Percentiles rank a stretch among this genome's conserved stretches.
phyloP scores from a whole-genome alignment of 305 asterid species.

The Fraxinus xanthoxyloides region DNA sequence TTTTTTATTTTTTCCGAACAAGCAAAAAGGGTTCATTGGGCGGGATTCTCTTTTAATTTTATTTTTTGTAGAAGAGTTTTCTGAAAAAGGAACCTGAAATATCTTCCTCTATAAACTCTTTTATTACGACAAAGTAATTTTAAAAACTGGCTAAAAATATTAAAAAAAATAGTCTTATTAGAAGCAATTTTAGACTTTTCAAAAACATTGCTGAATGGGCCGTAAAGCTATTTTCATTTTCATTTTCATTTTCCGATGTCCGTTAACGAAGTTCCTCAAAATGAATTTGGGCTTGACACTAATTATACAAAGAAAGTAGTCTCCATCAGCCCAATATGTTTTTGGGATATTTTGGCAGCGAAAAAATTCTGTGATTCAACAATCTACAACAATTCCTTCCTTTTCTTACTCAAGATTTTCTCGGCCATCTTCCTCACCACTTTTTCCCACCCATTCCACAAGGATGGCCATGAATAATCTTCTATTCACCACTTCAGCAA shows the following conservation, averaged over 20 bases:
- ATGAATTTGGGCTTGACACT: background rate
- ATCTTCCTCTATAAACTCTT: no score
- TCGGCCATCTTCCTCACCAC: constrained; percentile 25
- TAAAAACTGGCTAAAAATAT: no score
- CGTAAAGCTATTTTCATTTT: no score
- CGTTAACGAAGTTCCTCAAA: background rate
- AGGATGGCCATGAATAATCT: constrained; percentile 55
- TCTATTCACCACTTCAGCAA: constrained; percentile 31
- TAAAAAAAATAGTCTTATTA: no score
- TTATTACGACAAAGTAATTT: no score
- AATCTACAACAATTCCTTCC: constrained; percentile 9
- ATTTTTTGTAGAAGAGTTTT: no score
- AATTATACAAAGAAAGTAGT: background rate
- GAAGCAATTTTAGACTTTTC: no score
- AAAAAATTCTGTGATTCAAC: constrained; percentile 19
- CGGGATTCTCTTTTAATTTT: no score
- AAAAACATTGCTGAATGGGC: no score
- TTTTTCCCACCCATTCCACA: background rate
- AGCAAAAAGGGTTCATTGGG: no score
- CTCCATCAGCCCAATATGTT: background rate
- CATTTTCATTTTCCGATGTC: background rate
- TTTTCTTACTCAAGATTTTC: background rate
- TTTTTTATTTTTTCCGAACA: no score
- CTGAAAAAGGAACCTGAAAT: no score
- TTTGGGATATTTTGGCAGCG: background rate